These are phyloP conservation scores for Hypoxylon trugodes DNA, from an alignment of 495 filamentous ascomycete genomes.

Conservation along the genomic window DNA sequence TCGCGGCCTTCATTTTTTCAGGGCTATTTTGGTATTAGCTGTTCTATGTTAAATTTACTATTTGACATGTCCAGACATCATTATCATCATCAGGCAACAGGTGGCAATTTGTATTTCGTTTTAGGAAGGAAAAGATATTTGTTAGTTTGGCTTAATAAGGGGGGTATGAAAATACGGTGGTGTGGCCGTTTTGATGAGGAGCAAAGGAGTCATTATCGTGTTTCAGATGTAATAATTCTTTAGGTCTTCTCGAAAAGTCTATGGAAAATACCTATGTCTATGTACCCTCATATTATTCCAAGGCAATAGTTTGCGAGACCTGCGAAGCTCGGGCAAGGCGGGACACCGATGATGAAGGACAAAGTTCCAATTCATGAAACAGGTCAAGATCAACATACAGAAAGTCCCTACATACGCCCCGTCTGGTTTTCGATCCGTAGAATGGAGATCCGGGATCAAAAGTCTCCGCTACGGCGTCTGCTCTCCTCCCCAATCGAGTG, in stretches of 20 bases:
- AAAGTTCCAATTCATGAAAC: neutral
- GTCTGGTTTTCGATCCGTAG: neutral
- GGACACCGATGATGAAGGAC: neutral
- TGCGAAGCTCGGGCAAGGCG: neutral
- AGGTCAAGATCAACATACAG: neutral
- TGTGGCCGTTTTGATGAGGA: slow-evolving; percentile 1
- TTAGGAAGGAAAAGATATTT: neutral
- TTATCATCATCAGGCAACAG: slow-evolving; percentile 5
- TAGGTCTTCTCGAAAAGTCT: neutral
- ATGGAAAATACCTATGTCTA: neutral
- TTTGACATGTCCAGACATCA: neutral
- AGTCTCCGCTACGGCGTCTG: neutral
- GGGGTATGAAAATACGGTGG: slow-evolving; percentile 6
- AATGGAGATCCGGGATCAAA: neutral
- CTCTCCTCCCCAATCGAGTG: slow-evolving; percentile 1
- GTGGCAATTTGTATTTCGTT: slow-evolving; percentile 6
- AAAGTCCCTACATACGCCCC: neutral
- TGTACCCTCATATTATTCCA: neutral
- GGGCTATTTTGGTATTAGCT: slow-evolving; percentile 18
- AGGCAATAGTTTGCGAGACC: neutral
- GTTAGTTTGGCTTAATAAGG: slow-evolving; percentile 13
- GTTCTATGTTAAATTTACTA: slow-evolving; percentile 14
- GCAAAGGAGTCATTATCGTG: slow-evolving; percentile 17
- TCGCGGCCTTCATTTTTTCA: slow-evolving; percentile 31
- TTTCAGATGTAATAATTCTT: slow-evolving; percentile 14